A percentile compares a stretch with the other conserved stretches of the same genome.
phyloP scores from a whole-genome alignment of 2,329 filamentous ascomycete genomes.

The Keithomyces neogunnii region DNA sequence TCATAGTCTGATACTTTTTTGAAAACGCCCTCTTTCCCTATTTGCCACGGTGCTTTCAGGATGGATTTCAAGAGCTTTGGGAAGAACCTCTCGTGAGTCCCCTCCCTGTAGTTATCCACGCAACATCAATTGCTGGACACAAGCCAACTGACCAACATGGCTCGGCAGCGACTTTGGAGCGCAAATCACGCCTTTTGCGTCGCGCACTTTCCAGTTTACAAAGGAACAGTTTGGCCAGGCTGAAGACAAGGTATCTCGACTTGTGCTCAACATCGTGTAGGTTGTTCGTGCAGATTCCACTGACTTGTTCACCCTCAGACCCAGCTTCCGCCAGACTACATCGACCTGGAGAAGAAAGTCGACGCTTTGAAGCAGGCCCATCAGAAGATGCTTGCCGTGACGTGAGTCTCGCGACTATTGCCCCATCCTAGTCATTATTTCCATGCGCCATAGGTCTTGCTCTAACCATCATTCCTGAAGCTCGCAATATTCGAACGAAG shows the following conservation, averaged over 20 bases:
- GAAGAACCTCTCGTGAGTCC: conserved; percentile 45
- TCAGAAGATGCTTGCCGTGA: conserved; percentile 94
- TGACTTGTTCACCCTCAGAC: conserved; percentile 47
- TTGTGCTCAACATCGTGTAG: background rate
- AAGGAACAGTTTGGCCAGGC: conserved; percentile 95
- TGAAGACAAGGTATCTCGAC: conserved; percentile 68
- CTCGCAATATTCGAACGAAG: conserved; percentile 85
- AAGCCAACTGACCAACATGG: conserved; percentile 12
- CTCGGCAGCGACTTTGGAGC: conserved; percentile 54
- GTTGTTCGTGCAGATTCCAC: background rate
- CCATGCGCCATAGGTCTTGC: background rate
- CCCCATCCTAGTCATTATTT: conserved; percentile 14
- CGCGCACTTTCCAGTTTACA: conserved; percentile 92
- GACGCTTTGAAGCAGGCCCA: conserved; percentile 96
- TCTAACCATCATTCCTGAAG: conserved; percentile 33
- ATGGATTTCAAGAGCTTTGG: conserved; percentile 55
- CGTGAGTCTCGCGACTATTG: conserved; percentile 50
- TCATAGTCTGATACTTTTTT: background rate
- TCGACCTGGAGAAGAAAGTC: conserved; percentile 96
- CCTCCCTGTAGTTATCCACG: background rate
- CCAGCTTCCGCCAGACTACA: conserved; percentile 92
- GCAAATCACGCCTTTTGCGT: conserved; percentile 84
- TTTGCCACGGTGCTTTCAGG: conserved; percentile 9
- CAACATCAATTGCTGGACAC: conserved; percentile 1
- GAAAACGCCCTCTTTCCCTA: background rate